Evolutionary conservation across 805 yeast species (phyloP).

Genomic region (Candida cerambycidarum): DNA sequence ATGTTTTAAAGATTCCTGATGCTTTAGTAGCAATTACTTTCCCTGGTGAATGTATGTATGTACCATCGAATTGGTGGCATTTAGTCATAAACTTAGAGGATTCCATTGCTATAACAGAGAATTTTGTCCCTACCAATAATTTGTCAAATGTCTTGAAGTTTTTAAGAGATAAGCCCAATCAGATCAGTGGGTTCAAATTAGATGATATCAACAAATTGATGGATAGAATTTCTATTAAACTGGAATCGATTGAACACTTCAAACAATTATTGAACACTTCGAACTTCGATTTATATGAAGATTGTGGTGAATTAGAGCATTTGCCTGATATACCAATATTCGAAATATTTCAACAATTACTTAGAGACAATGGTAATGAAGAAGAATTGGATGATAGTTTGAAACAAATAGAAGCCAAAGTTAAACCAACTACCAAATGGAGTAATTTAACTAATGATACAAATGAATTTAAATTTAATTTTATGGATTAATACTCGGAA

Average conservation of each 20-base stretch:
- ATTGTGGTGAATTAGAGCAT: slow-evolving; percentile 56
- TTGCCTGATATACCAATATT: slow-evolving; percentile 55
- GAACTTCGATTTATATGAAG: slow-evolving; percentile 40
- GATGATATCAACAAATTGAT: slow-evolving; percentile 47
- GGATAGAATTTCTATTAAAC: slow-evolving; percentile 11
- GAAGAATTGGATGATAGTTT: slow-evolving; percentile 24
- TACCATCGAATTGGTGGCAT: slow-evolving; percentile 99
- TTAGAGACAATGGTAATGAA: slow-evolving; percentile 40
- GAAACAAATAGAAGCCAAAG: slow-evolving; percentile 1
- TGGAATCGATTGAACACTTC: slow-evolving; percentile 3
- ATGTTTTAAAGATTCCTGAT: slow-evolving; percentile 54
- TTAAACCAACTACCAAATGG: slow-evolving; percentile 5
- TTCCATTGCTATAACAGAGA: slow-evolving; percentile 84
- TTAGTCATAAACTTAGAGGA: slow-evolving; percentile 82
- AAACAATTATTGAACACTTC: slow-evolving; percentile 12
- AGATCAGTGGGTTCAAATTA: slow-evolving; percentile 77
- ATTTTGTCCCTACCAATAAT: slow-evolving; percentile 72
- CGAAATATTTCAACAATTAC: slow-evolving; percentile 56
- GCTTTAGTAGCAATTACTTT: slow-evolving; percentile 72
- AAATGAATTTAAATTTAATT: slow-evolving; percentile 5
- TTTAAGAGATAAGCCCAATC: slow-evolving; percentile 63
- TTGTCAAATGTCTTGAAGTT: slow-evolving; percentile 65
- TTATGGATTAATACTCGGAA: background rate
- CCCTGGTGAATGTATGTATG: slow-evolving; percentile 83
- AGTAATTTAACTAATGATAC: slow-evolving; percentile 4